Conservation (phyloP, 164 flowering plant species). For the Vitis amurensis region DNA sequence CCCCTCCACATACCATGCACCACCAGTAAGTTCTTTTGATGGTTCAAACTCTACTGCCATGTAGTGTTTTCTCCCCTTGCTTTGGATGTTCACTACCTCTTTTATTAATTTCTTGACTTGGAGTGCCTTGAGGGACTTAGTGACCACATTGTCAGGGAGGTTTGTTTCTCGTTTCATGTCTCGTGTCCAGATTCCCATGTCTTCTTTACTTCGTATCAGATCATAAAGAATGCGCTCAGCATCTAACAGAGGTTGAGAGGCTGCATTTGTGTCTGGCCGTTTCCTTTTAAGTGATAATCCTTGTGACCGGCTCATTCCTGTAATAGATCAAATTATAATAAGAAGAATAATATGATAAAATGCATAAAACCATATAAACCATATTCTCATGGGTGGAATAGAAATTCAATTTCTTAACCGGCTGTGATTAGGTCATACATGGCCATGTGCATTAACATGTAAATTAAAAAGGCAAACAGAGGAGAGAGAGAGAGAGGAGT, state of each 20-base stretch:
- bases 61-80: slow-evolving; percentile 47
- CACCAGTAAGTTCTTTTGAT: slow-evolving; percentile 73
- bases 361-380: neutral
- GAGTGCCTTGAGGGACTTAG: slow-evolving; percentile 52
- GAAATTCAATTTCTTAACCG: too few relatives aligned
- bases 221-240: slow-evolving; percentile 22
- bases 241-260: slow-evolving; percentile 1
- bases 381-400: too few relatives aligned
- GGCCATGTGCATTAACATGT: too few relatives aligned
- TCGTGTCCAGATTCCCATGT: slow-evolving; percentile 44
- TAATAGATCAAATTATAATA: neutral
- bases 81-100: slow-evolving; percentile 48
- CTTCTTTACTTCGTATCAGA: slow-evolving; percentile 31
- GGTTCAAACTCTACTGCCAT: slow-evolving; percentile 79
- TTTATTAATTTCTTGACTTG: slow-evolving; percentile 47
- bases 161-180: slow-evolving; percentile 37
- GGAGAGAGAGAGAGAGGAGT: too few relatives aligned
- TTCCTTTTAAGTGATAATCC: slow-evolving; percentile 29
- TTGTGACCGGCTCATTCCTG: slow-evolving; percentile 25
- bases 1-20: slow-evolving; percentile 73
- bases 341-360: neutral
- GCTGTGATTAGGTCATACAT: too few relatives aligned
- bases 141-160: slow-evolving; percentile 31
- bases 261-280: slow-evolving; percentile 19
- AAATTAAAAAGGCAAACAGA: too few relatives aligned